Evolutionary conservation across 805 yeast genomes (phyloP), one percentile per base, ranked within the genome.

Genomic region (Lachancea lanzarotensis): DNA sequence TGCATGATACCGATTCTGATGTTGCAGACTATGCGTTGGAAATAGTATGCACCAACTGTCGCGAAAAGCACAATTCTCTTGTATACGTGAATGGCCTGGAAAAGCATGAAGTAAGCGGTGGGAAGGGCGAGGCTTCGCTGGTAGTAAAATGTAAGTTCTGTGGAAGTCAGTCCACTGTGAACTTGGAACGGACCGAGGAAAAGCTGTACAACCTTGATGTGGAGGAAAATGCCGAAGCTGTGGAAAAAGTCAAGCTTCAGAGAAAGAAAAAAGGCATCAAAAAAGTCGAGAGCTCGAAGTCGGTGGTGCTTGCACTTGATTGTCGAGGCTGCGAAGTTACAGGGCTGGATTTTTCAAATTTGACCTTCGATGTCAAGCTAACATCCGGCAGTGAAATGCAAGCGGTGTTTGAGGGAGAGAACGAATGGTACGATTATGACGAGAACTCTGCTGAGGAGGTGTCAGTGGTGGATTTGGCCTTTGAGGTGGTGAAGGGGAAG

Each of bases 361-460:
- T 59, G n/a, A 52, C 50, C 1, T 59, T 56, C 38, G 40, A 45
- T 13, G 62, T 49, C 2, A 54, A 55, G 31, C 41, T 60, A 35
- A 40, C 34, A 3, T 50, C 62, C 8, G 61, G 62, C 3, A 60
- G 53, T 15, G 30, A 34, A 1, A 50, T 63, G 52, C 57, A 58
- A 26, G 57, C 56, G 19, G 47, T 53, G 42, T 52, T 88, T 20
- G 93, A 84, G 45, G 68, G 89, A 25, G 75, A 72, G 31, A 96
- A 86, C 20, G 98, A 93, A 60, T 90, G 96, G 90, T 93, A 82
- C 60, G 98, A 93, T 56, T 93, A 90, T 59, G 98, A 93, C 62
- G 98, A 93, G 45, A 77, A 80, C 52, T 81, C 84, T 7, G 76
- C 79, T 11, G 76, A 70, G 35, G 97, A 91, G 63, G 96, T 89